phyloP scores from a whole-genome alignment of 371 early-diverging fungal genomes.

The Phascolomyces articulosus region DNA sequence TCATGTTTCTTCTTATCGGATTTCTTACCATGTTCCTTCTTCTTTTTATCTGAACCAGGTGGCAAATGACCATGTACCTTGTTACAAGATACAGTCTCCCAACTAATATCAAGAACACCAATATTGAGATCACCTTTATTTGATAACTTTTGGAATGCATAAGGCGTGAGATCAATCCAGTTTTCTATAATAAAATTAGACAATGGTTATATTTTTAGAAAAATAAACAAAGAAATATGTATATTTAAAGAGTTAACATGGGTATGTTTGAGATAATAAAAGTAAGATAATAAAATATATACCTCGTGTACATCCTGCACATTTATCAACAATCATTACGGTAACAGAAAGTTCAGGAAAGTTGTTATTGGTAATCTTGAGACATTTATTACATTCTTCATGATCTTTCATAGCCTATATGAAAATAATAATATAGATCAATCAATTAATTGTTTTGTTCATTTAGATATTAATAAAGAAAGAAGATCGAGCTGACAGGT shows the following conservation, averaged over 20 bases:
- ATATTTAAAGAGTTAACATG: too few species aligned
- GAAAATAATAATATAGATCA: too few species aligned
- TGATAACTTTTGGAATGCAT: conserved; percentile 42
- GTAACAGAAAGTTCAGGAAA: conserved; percentile 32
- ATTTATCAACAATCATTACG: conserved; percentile 53
- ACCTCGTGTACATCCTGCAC: conserved; percentile 39
- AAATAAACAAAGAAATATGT: too few species aligned
- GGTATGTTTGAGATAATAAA: neutral
- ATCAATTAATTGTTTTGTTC: too few species aligned
- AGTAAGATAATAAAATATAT: neutral
- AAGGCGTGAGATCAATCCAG: conserved; percentile 51
- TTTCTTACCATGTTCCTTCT: too few species aligned
- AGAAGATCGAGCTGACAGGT: too few species aligned
- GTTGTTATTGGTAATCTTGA: conserved; percentile 47
- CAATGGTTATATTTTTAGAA: too few species aligned
- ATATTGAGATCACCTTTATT: conserved; percentile 28
- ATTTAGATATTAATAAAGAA: too few species aligned
- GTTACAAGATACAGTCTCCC: conserved; percentile 24
- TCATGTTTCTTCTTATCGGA: neutral
- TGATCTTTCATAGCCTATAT: conserved; percentile 46
- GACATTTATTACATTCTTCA: conserved; percentile 52
- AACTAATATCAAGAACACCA: conserved; percentile 52
- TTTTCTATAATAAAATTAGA: conserved; percentile 25
- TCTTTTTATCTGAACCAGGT: neutral
- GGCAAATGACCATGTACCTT: neutral